phyloP scores from a whole-genome alignment of 2,329 filamentous ascomycete species.

The Rhinocladiella similis region DNA sequence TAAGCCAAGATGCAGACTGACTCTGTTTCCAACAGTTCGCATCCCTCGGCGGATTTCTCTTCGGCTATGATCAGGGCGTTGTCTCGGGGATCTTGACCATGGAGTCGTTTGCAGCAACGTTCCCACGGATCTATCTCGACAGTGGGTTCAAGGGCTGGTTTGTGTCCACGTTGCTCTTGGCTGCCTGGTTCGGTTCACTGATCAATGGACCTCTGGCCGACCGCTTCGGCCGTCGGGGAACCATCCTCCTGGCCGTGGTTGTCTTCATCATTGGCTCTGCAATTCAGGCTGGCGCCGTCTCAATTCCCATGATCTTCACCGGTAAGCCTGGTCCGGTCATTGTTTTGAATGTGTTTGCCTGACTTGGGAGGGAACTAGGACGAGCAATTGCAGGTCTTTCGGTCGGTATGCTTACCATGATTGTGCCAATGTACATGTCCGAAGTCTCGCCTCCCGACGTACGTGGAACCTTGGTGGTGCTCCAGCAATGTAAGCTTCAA shows the following conservation, averaged over 20 bases:
- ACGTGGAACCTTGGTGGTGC: slow-evolving; percentile 40
- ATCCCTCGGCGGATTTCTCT: slow-evolving; percentile 46
- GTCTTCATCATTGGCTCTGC: slow-evolving; percentile 41
- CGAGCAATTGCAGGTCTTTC: slow-evolving; percentile 39
- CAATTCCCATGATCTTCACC: slow-evolving; percentile 53
- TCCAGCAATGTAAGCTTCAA: no score
- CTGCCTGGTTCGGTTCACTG: neutral
- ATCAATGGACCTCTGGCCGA: neutral
- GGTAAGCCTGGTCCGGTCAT: no score
- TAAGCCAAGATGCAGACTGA: no score
- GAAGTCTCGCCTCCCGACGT: slow-evolving; percentile 40
- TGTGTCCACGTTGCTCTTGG: slow-evolving; percentile 46
- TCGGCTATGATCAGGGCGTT: slow-evolving; percentile 54
- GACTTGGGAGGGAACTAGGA: no score
- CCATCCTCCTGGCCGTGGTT: neutral
- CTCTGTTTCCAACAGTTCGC: no score
- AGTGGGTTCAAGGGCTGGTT: slow-evolving; percentile 50
- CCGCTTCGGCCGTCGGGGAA: neutral
- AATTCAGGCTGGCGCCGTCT: slow-evolving; percentile 52
- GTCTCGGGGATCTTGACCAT: slow-evolving; percentile 50
- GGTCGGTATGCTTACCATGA: slow-evolving; percentile 42
- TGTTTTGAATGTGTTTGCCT: no score
- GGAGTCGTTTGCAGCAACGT: slow-evolving; percentile 48
- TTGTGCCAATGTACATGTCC: slow-evolving; percentile 20
- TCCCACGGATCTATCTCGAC: no score